A percentile compares a stretch with the other conserved stretches of the same genome.
Conservation (phyloP, 306 rosid species). For the Cyamopsis tetragonoloba region DNA sequence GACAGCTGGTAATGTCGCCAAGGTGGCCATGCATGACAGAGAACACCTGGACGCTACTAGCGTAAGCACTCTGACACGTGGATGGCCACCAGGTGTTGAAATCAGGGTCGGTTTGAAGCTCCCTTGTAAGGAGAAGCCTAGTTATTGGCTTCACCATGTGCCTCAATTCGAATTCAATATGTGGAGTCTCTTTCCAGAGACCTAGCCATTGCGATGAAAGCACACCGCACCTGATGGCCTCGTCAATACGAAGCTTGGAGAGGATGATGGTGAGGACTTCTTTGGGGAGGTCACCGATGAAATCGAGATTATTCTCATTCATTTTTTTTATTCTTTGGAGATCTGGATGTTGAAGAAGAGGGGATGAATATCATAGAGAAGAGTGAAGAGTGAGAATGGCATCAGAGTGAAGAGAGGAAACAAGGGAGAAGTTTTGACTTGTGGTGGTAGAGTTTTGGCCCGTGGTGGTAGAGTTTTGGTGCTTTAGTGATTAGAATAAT, state of each 20-base stretch:
- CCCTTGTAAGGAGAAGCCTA: not conserved
- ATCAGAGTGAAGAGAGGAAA: too few relatives aligned
- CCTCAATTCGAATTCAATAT: not conserved
- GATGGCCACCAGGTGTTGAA: not conserved
- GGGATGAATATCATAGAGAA: too few relatives aligned
- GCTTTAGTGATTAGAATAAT: too few relatives aligned
- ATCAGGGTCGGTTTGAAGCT: not conserved
- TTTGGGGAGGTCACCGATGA: constrained; percentile 3
- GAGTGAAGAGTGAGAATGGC: too few relatives aligned
- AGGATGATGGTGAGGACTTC: not conserved
- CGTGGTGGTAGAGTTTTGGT: too few relatives aligned
- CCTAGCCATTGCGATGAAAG: constrained; percentile 4
- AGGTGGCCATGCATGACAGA: not conserved
- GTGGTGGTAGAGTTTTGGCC: too few relatives aligned
- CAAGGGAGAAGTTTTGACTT: too few relatives aligned
- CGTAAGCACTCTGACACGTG: too few relatives aligned
- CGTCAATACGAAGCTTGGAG: not conserved
- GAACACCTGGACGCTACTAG: not conserved
- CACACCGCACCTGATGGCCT: constrained; percentile 7
- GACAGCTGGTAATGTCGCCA: not conserved
- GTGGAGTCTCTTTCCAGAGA: not conserved
- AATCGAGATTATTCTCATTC: not conserved
- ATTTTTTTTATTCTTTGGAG: too few relatives aligned
- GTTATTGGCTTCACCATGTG: not conserved
- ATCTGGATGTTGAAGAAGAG: too few relatives aligned